Percentiles rank a stretch among this genome's conserved stretches.
These are phyloP conservation scores for Candida dajiaensis DNA, from an alignment of 805 yeast species.

Conservation along the genomic window DNA sequence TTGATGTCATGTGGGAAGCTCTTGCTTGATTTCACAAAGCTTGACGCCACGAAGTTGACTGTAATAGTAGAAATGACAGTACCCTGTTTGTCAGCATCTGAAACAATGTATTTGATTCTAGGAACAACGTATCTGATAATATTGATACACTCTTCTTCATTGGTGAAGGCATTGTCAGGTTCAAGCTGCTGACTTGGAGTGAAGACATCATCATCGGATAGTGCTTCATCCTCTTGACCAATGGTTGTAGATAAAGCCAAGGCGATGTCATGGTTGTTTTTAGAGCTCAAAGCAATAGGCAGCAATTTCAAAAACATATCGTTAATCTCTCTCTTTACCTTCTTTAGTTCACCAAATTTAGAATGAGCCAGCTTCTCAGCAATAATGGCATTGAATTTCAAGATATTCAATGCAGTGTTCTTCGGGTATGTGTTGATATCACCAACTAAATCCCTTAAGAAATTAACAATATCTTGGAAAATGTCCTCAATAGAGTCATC, in stretches of 20 bases:
- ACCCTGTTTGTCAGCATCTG: slow-evolving; percentile 58
- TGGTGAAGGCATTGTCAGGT: slow-evolving; percentile 9
- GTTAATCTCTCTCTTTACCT: slow-evolving; percentile 47
- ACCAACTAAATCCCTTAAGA: slow-evolving; percentile 52
- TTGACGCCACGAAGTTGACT: slow-evolving; percentile 47
- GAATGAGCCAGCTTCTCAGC: slow-evolving; percentile 51
- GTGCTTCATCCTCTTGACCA: slow-evolving; percentile 7
- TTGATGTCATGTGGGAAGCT: slow-evolving; percentile 34
- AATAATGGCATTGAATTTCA: slow-evolving; percentile 46
- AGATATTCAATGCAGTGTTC: slow-evolving; percentile 45
- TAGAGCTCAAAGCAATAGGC: slow-evolving; percentile 25
- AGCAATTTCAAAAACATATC: slow-evolving; percentile 38
- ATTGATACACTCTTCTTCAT: slow-evolving; percentile 38
- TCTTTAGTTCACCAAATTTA: slow-evolving; percentile 57
- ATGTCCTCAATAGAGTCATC: slow-evolving; percentile 76
- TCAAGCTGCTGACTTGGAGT: slow-evolving; percentile 3
- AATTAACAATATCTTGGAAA: slow-evolving; percentile 52
- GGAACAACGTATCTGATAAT: slow-evolving; percentile 35
- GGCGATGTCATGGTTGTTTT: slow-evolving; percentile 12
- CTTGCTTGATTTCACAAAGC: slow-evolving; percentile 36
- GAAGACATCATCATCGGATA: slow-evolving; percentile 5
- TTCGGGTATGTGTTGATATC: slow-evolving; percentile 37
- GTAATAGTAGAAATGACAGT: slow-evolving; percentile 46
- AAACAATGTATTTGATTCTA: slow-evolving; percentile 17
- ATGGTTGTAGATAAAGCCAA: slow-evolving; percentile 9